phyloP scores from a whole-genome alignment of 768 basidiomycete genomes.

The Dioszegia crocea region DNA sequence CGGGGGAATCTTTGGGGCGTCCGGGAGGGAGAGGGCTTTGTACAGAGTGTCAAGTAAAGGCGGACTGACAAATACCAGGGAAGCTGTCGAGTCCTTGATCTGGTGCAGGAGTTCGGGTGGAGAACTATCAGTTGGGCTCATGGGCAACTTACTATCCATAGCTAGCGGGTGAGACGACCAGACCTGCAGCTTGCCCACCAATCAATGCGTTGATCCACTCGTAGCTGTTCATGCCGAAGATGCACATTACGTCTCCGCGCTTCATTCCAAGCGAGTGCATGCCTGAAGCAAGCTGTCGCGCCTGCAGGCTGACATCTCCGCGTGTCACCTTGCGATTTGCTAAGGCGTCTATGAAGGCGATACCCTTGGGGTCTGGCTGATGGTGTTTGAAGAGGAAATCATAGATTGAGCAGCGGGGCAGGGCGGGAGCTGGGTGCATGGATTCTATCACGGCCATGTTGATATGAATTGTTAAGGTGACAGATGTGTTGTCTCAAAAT shows the following conservation, averaged over 20 bases:
- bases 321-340: slow-evolving; percentile 61
- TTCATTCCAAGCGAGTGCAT: slow-evolving; percentile 53
- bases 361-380: slow-evolving; percentile 44
- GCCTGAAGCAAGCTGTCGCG: slow-evolving; percentile 61
- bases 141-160: slow-evolving; percentile 24
- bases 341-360: slow-evolving; percentile 65
- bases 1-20: slow-evolving; percentile 47
- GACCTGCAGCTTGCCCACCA: slow-evolving; percentile 58
- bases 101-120: slow-evolving; percentile 67
- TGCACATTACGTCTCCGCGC: slow-evolving; percentile 60
- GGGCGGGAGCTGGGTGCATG: slow-evolving; percentile 9
- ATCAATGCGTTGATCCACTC: slow-evolving; percentile 57
- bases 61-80: slow-evolving; percentile 64
- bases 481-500: no score
- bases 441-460: no score
- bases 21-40: slow-evolving; percentile 56
- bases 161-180: slow-evolving; percentile 69
- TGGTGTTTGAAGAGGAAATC: slow-evolving; percentile 33
- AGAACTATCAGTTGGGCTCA: slow-evolving; percentile 55
- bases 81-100: slow-evolving; percentile 63
- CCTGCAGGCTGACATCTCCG: slow-evolving; percentile 55
- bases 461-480: no score
- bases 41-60: slow-evolving; percentile 58
- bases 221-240: slow-evolving; percentile 64
- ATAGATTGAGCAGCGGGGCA: slow-evolving; percentile 31